Evolutionary conservation across 176 grass and related monocot genomes (phyloP).

Genomic region (Triticum turgidum): DNA sequence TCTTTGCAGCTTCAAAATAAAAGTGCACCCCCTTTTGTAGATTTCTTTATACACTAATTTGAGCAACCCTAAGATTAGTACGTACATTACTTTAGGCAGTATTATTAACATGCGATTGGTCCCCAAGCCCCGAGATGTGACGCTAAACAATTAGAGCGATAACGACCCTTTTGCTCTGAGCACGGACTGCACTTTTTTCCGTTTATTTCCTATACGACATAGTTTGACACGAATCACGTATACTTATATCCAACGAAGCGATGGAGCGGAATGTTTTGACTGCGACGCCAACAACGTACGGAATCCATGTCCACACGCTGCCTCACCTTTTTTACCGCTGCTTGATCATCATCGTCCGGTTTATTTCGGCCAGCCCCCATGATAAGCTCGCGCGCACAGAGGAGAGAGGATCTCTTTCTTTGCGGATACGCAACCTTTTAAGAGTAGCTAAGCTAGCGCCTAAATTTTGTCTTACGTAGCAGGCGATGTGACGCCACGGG

Average conservation of each 20-base stretch:
- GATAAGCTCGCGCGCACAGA: slow-evolving; percentile 7
- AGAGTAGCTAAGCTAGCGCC: neutral
- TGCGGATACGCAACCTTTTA: slow-evolving; percentile 11
- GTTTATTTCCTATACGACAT: neutral
- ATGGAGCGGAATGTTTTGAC: neutral
- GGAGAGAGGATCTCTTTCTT: slow-evolving; percentile 7
- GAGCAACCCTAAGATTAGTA: too few relatives aligned
- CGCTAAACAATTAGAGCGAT: neutral
- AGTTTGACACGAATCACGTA: neutral
- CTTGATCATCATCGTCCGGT: neutral
- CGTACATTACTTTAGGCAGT: too few relatives aligned
- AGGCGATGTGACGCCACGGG: neutral
- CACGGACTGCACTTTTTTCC: neutral
- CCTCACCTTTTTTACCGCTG: neutral
- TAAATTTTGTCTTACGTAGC: neutral
- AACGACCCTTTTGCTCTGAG: neutral
- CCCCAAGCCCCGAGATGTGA: neutral
- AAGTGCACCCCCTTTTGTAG: too few relatives aligned
- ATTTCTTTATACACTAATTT: too few relatives aligned
- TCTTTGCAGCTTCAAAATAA: neutral
- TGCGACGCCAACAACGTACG: neutral
- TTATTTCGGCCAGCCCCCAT: neutral
- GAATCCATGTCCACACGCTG: too few relatives aligned
- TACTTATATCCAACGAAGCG: neutral
- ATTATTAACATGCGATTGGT: too few relatives aligned